A percentile compares a stretch with the other conserved stretches of the same genome.
Evolutionary conservation across 2,329 filamentous ascomycete species (phyloP).

Genomic region (Madurella mycetomatis): DNA sequence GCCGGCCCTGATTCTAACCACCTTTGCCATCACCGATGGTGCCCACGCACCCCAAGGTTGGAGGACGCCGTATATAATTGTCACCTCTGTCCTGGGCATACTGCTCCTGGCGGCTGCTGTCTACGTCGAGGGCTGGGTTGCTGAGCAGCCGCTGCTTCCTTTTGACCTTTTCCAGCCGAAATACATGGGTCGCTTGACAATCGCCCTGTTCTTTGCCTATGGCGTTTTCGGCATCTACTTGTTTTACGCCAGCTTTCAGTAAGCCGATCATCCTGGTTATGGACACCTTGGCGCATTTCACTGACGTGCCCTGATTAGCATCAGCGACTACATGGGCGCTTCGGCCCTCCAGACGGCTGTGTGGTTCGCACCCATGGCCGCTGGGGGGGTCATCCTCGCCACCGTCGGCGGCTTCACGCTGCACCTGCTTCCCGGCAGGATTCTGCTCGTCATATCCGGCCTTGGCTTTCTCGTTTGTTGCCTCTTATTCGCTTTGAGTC

Average conservation of each 20-base stretch:
- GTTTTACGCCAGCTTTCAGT: constrained; percentile 67
- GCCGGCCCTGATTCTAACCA: constrained; percentile 62
- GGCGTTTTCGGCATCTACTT: constrained; percentile 65
- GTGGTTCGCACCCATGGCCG: constrained; percentile 64
- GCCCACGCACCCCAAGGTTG: constrained; percentile 65
- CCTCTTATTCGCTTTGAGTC: constrained; percentile 62
- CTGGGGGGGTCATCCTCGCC: constrained; percentile 64
- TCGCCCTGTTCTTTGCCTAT: constrained; percentile 62
- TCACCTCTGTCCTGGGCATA: constrained; percentile 59
- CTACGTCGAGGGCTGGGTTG: constrained; percentile 70
- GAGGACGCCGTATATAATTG: constrained; percentile 67
- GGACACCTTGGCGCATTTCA: not conserved
- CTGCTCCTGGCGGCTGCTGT: constrained; percentile 56
- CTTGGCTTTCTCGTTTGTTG: constrained; percentile 54
- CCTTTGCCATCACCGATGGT: constrained; percentile 71
- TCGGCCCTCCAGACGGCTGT: constrained; percentile 59
- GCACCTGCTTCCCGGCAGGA: constrained; percentile 58
- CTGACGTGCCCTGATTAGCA: constrained; percentile 37
- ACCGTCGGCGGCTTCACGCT: constrained; percentile 61
- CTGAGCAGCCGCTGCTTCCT: constrained; percentile 64
- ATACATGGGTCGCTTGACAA: constrained; percentile 60
- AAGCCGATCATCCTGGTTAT: constrained; percentile 31
- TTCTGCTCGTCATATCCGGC: constrained; percentile 59
- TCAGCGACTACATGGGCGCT: constrained; percentile 56
- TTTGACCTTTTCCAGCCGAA: constrained; percentile 64